phyloP scores from a whole-genome alignment of 352 stramenopile genomes.

The Blastocystis sp. region DNA sequence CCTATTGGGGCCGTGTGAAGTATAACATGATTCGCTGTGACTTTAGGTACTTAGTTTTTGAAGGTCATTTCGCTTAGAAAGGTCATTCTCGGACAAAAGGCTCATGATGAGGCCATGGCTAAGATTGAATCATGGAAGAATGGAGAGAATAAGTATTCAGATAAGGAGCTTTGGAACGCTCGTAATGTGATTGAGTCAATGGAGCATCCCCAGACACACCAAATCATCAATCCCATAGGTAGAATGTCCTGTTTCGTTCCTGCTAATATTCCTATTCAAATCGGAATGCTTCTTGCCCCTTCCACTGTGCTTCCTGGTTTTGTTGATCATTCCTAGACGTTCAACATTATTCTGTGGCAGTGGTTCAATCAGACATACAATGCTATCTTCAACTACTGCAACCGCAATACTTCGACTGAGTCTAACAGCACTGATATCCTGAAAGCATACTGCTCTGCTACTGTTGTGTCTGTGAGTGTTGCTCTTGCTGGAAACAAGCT shows the following conservation, averaged over 20 bases:
- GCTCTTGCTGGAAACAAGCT: conserved; percentile 79
- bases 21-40: conserved; percentile 68
- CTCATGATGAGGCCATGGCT: conserved; percentile 21
- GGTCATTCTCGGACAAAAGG: conserved; percentile 18
- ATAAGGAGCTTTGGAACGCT: conserved; percentile 64
- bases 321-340: conserved; percentile 28
- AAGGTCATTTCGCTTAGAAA: neutral
- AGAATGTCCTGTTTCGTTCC: conserved; percentile 83
- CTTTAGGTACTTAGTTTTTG: neutral
- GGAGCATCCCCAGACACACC: conserved; percentile 81
- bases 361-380: conserved; percentile 88
- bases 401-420: conserved; percentile 83
- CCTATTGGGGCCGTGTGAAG: conserved; percentile 67
- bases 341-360: conserved; percentile 81
- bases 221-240: conserved; percentile 82
- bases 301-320: conserved; percentile 17
- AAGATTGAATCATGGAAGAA: conserved; percentile 60
- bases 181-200: conserved; percentile 41
- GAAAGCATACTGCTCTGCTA: conserved; percentile 79
- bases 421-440: conserved; percentile 78
- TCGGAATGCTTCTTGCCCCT: conserved; percentile 67
- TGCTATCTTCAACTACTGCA: conserved; percentile 86
- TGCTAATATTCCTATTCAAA: conserved; percentile 81
- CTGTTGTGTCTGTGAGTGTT: conserved; percentile 78
- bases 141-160: conserved; percentile 1